Evolutionary conservation across 345 rosid genomes (phyloP), one percentile per base, ranked within the genome.

Genomic region (Citropsis articulata): DNA sequence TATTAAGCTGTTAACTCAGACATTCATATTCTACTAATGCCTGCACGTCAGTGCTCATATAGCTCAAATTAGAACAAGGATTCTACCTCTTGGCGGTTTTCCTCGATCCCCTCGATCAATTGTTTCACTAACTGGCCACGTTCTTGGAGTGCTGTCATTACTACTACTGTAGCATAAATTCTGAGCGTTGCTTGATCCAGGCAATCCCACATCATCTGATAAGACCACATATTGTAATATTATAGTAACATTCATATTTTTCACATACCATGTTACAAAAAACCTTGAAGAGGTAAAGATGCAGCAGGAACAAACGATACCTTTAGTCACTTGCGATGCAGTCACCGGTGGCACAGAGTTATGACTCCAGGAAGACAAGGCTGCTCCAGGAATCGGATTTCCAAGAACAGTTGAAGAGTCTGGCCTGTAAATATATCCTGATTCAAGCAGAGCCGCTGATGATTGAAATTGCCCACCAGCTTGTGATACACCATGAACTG

Each of bases 321-420:
- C 93, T 84, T 81, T 86, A 61, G 81, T 71, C 61, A 57, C 81
- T 77, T 73, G 87, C 14, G 91, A 42, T 16, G 69, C 68, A 77
- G 63, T 79, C 62, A 83, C 81, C 64, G 87, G 81, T 25, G 88
- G 81, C 60, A 60, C 56, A 27, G 93, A 71, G 76, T 83, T 77
- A 56, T 40, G 79, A 77, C 77, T 82, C 91, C 93, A 88, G 62
- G 93, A 87, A 85, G 94, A 85, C 76, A 77, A 77, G 81, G 89
- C 59, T 27, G 79, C 82, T 80, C 70, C 66, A 7, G 83, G 61
- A 68, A 81, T 42, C 31, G 91, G 84, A 84, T 83, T 87, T 42
- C 86, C 86, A 53, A 72, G 79, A 77, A 76, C 79, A 12, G 92
- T 73, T 77, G 87, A 81, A 21, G 93, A 75, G 70, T 89, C 94